Base-by-base conservation (phyloP, 2,329 filamentous ascomycete species). In the Thyridium curvatum region DNA sequence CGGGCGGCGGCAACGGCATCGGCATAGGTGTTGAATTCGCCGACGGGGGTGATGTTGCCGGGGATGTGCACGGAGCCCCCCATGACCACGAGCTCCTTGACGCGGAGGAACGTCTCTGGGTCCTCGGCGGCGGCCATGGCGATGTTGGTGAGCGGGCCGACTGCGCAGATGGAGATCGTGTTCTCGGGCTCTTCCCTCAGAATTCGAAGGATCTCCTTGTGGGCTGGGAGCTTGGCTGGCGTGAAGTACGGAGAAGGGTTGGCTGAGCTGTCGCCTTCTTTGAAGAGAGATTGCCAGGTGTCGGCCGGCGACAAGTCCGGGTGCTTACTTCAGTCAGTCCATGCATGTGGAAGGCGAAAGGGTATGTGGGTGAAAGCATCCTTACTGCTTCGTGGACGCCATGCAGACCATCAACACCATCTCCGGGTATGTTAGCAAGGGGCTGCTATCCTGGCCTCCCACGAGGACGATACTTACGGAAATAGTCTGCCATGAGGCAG, bases 1-100 rank as follows among this genome's bases (percentile, higher is more conserved):
- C 85, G 74, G 10, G 86, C 86, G 1, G 85, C 78, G 18, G 86
- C 85, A 31, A 86, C 74, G 15, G 85, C 72, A 58, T 98, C 94
- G 41, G 93, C 90, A 55, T 88, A 94, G 41, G 84, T 85, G 68
- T 98, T 98, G 75, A 98, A 98, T 60, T 98, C 93, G 46, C 86
- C 88, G 12, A 84, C 77, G 2, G 93, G 91, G 34, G 79, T 82
- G 54, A 86, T 80, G 60, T 98, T 98, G 50, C 93, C 93, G 37
- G 81, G 74, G 33, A 80, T 66, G 42, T 85, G 72, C 39, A 98
- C 76, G 17, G 86, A 82, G 43, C 93, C 93, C 42, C 91, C 93
- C 93, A 98, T 98, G 34, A 96, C 86, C 4, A 95, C 83, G 3
- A 98, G 76, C 61, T 97, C 89, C 60, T 94, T 94, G 35, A 82